These are phyloP conservation scores for Adiantum capillusveneris DNA, from an alignment of 75 land plant genomes.

Conservation along the genomic window DNA sequence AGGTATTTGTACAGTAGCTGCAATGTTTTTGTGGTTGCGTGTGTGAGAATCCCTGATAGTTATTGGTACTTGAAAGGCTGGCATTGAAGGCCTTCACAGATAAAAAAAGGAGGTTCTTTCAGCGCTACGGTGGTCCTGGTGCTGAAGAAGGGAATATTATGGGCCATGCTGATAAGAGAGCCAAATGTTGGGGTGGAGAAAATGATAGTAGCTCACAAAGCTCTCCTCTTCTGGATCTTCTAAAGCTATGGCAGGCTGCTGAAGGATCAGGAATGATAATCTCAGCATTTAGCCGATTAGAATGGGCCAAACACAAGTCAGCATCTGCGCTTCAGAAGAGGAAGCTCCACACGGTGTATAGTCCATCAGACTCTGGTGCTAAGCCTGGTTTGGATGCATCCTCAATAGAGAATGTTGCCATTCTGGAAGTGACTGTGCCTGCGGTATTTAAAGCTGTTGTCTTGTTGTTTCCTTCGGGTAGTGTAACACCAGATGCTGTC, in stretches of 20 bases:
- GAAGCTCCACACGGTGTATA: constrained; percentile 11
- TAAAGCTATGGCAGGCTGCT: constrained; percentile 30
- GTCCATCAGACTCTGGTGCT: constrained; percentile 13
- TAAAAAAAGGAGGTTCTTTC: constrained; percentile 85
- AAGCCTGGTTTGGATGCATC: constrained; percentile 21
- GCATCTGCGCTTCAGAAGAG: constrained; percentile 15
- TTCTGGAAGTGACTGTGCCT: constrained; percentile 73
- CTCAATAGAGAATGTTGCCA: constrained; percentile 33
- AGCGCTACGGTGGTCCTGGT: constrained; percentile 23
- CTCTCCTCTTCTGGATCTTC: constrained; percentile 37
- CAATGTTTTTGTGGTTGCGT: too few relatives aligned
- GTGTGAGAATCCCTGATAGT: too few relatives aligned
- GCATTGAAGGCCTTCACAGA: constrained; percentile 94
- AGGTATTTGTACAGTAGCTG: constrained; percentile 33
- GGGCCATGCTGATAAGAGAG: constrained; percentile 21
- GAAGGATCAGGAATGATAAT: constrained; percentile 37
- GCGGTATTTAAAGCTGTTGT: constrained; percentile 75
- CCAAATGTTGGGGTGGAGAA: constrained; percentile 4
- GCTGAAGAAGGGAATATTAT: constrained; percentile 34
- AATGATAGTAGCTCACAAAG: constrained; percentile 13
- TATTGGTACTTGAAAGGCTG: too few relatives aligned
- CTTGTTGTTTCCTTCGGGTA: constrained; percentile 80
- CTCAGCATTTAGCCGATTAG: constrained; percentile 43
- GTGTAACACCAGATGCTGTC: constrained; percentile 75
- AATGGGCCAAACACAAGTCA: constrained; percentile 50